phyloP scores from a whole-genome alignment of 768 basidiomycete genomes.

The Podaxis rugospora region DNA sequence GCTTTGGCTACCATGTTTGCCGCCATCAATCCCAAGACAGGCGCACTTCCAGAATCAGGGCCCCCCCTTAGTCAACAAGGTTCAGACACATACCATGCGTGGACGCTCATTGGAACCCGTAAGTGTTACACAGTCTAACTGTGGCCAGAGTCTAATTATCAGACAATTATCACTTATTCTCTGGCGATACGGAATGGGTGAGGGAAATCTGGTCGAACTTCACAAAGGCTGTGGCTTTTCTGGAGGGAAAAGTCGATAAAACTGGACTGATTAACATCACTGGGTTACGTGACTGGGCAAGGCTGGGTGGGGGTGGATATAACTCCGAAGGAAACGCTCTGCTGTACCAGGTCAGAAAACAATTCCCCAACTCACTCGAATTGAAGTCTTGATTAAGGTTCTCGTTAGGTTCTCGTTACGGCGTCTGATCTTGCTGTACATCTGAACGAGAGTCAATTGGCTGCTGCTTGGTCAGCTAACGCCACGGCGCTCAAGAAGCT shows the following conservation, averaged over 20 bases:
- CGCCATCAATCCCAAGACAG: conserved; percentile 45
- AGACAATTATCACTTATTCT: conserved; percentile 56
- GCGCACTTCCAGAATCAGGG: conserved; percentile 52
- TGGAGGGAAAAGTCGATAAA: conserved; percentile 46
- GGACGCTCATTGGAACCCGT: conserved; percentile 58
- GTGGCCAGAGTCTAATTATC: background rate
- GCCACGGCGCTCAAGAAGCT: conserved; percentile 43
- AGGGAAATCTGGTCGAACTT: conserved; percentile 48
- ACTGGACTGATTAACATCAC: conserved; percentile 53
- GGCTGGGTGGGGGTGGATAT: conserved; percentile 50
- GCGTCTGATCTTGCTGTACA: conserved; percentile 38
- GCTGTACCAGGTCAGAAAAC: conserved; percentile 35
- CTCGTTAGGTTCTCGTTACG: conserved; percentile 41
- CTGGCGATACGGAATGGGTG: conserved; percentile 51
- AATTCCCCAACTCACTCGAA: background rate
- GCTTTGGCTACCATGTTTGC: conserved; percentile 57
- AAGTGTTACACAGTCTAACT: conserved; percentile 11
- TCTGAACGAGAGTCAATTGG: conserved; percentile 29
- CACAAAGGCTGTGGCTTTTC: conserved; percentile 50
- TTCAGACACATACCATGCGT: conserved; percentile 54
- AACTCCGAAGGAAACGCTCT: conserved; percentile 56
- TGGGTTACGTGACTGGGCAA: conserved; percentile 54
- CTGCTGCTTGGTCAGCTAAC: conserved; percentile 35
- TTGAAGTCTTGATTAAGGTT: background rate
- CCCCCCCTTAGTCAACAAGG: conserved; percentile 42